These are phyloP conservation scores for Fusarium goolgardi DNA, from an alignment of 2,329 filamentous ascomycete species.

Conservation along the genomic window DNA sequence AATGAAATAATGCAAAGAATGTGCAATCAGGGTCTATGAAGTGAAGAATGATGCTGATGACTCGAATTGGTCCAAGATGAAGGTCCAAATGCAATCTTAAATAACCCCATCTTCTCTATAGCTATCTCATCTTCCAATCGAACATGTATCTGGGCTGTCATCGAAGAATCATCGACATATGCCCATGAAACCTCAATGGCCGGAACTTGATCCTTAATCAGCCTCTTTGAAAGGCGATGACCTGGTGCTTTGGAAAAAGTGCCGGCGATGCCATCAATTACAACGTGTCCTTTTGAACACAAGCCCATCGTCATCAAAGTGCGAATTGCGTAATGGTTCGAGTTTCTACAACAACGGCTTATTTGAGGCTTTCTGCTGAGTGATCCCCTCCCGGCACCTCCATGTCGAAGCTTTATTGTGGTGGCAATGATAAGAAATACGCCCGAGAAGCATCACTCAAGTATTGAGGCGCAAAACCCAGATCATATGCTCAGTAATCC, in stretches of 20 bases:
- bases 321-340: neutral
- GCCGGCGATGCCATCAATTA: neutral
- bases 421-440: neutral
- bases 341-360: neutral
- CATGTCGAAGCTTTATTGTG: neutral
- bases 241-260: neutral
- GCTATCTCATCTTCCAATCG: neutral
- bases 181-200: neutral
- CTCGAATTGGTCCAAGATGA: neutral
- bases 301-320: neutral
- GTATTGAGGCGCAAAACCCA: neutral
- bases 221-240: neutral
- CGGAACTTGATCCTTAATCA: slow-evolving; percentile 2
- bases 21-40: neutral
- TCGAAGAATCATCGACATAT: slow-evolving; percentile 15
- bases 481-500: neutral
- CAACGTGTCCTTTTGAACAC: neutral
- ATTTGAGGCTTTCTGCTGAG: neutral
- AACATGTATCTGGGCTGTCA: neutral
- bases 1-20: slow-evolving; percentile 9
- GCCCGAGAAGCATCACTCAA: neutral
- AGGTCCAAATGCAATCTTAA: slow-evolving; percentile 14
- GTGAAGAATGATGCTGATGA: slow-evolving; percentile 2
- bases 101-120: neutral
- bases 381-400: slow-evolving; percentile 22